phyloP scores from a whole-genome alignment of 176 grass and related monocot genomes.

The Ensete ventricosum region DNA sequence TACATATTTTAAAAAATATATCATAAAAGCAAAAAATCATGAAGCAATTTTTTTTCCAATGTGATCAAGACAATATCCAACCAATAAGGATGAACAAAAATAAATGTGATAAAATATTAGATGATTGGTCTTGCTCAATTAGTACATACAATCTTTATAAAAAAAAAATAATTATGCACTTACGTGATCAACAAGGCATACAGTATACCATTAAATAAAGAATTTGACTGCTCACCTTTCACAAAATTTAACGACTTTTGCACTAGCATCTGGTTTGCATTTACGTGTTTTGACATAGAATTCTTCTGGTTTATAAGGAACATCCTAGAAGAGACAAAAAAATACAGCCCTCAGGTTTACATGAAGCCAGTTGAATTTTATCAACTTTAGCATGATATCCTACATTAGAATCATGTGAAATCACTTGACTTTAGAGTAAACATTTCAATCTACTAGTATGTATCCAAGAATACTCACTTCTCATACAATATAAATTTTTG shows the following conservation, averaged over 20 bases:
- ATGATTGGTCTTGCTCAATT: background rate
- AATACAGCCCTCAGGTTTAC: background rate
- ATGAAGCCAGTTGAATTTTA: too few species aligned
- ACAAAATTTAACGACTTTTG: conserved; percentile 49
- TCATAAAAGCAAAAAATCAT: background rate
- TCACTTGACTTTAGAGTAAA: too few species aligned
- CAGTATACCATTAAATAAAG: background rate
- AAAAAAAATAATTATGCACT: conserved; percentile 4
- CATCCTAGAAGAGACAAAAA: conserved; percentile 46
- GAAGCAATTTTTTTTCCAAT: too few species aligned
- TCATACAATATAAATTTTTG: too few species aligned
- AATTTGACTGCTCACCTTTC: conserved; percentile 42
- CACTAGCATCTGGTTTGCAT: conserved; percentile 70
- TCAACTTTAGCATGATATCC: too few species aligned
- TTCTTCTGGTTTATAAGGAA: conserved; percentile 73
- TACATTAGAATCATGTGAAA: too few species aligned
- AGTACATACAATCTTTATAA: background rate
- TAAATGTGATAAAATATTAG: background rate
- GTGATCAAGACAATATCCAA: background rate
- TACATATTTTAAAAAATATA: background rate
- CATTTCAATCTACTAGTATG: too few species aligned
- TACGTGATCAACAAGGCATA: background rate
- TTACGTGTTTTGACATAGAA: conserved; percentile 51
- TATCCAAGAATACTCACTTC: too few species aligned
- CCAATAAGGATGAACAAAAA: background rate